Conservation (phyloP, 805 yeast genomes). For the Saccharomyces jurei region DNA sequence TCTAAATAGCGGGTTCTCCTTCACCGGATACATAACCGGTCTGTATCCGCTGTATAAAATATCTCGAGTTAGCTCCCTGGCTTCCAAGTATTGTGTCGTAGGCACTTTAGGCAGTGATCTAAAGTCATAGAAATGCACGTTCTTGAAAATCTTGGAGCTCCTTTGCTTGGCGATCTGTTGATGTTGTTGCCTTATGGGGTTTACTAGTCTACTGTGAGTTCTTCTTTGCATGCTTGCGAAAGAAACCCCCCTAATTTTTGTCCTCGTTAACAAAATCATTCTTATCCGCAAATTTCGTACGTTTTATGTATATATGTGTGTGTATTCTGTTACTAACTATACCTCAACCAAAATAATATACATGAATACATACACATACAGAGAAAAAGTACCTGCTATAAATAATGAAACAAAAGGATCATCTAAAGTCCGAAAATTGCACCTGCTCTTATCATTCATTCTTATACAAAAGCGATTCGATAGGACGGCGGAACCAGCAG, state of each 20-base stretch:
- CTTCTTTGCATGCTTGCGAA: background rate
- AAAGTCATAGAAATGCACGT: slow-evolving; percentile 8
- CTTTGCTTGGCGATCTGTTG: slow-evolving; percentile 1
- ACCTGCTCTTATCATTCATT: background rate
- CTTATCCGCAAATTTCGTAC: background rate
- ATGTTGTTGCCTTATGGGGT: background rate
- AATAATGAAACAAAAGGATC: background rate
- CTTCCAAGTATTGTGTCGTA: slow-evolving; percentile 26
- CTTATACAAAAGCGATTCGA: background rate
- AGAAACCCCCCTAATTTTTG: background rate
- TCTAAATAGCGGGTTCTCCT: slow-evolving; percentile 27
- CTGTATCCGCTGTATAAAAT: slow-evolving; percentile 29
- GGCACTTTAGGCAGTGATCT: slow-evolving; percentile 28
- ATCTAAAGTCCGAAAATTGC: background rate
- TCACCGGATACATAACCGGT: slow-evolving; percentile 28
- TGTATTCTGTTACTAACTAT: background rate
- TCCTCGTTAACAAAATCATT: background rate
- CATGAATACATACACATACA: background rate
- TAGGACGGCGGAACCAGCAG: background rate
- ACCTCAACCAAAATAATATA: background rate
- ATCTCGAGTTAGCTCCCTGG: slow-evolving; percentile 21
- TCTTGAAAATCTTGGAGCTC: background rate
- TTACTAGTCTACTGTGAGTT: background rate
- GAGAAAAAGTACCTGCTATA: background rate
- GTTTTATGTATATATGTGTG: background rate